phyloP scores from a whole-genome alignment of 345 rosid species.

The Boechera stricta region DNA sequence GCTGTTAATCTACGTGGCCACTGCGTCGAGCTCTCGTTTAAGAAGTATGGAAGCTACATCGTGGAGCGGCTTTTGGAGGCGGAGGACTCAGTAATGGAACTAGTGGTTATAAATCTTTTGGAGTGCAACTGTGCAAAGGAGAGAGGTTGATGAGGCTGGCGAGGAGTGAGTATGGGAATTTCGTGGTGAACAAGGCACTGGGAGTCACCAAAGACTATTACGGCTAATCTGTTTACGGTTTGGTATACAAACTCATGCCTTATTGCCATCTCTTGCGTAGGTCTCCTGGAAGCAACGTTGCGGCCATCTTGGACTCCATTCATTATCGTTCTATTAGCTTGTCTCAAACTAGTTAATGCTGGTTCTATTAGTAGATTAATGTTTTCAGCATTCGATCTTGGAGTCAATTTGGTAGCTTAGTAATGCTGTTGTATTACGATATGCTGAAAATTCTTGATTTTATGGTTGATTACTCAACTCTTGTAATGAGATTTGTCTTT shows the following conservation, averaged over 20 bases:
- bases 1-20: constrained; percentile 7
- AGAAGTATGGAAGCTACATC: constrained; percentile 27
- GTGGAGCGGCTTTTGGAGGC: constrained; percentile 24
- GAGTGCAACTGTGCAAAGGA: background rate
- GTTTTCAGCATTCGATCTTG: background rate
- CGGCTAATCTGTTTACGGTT: no score
- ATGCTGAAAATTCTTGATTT: background rate
- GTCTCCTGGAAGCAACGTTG: constrained; percentile 14
- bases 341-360: background rate
- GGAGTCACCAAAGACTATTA: background rate
- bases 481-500: constrained; percentile 3
- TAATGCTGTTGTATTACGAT: background rate
- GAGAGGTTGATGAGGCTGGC: constrained; percentile 26
- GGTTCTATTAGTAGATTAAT: background rate
- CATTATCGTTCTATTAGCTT: no score
- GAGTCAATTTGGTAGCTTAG: background rate
- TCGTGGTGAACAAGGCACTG: constrained; percentile 31
- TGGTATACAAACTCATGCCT: constrained; percentile 9
- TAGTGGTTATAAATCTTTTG: constrained; percentile 9
- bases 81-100: background rate
- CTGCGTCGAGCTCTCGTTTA: constrained; percentile 13
- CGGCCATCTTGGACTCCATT: background rate
- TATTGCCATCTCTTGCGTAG: background rate
- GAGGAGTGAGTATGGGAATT: constrained; percentile 29
- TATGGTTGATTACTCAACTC: background rate